Evolutionary conservation across 768 basidiomycete species (phyloP).

Genomic region (Leccinum obscurum): DNA sequence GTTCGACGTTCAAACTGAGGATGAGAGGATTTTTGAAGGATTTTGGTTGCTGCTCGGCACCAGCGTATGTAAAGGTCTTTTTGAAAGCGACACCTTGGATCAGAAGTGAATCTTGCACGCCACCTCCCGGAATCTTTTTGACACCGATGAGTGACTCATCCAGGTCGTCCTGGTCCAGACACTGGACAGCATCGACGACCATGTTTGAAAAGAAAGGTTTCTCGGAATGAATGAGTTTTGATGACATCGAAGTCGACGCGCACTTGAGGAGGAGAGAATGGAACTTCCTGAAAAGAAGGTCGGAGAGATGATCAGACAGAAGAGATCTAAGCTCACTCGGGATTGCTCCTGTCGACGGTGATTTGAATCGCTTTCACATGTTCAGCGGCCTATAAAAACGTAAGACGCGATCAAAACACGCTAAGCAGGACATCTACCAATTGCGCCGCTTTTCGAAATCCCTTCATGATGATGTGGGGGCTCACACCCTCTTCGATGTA

Average conservation of each 20-base stretch:
- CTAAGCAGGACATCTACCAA: constrained; percentile 54
- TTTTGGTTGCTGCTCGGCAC: constrained; percentile 98
- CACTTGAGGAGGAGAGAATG: constrained; percentile 93
- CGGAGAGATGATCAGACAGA: constrained; percentile 3
- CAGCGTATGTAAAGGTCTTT: constrained; percentile 99
- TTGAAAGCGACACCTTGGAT: constrained; percentile 95
- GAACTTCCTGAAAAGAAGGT: constrained; percentile 64
- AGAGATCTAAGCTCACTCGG: constrained; percentile 62
- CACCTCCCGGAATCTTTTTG: constrained; percentile 97
- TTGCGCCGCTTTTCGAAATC: constrained; percentile 83
- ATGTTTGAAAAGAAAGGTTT: constrained; percentile 99
- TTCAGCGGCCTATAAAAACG: constrained; percentile 64
- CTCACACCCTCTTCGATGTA: constrained; percentile 98
- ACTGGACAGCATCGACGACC: constrained; percentile 97
- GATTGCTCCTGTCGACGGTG: constrained; percentile 83
- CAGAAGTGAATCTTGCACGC: constrained; percentile 93
- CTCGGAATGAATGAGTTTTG: constrained; percentile 97
- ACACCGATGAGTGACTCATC: constrained; percentile 96
- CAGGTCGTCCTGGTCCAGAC: constrained; percentile 88
- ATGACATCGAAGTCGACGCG: constrained; percentile 99
- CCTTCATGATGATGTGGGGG: constrained; percentile 97
- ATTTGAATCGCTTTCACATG: constrained; percentile 90
- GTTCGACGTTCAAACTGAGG: constrained; percentile 93
- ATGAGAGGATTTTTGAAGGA: constrained; percentile 86
- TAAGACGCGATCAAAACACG: constrained; percentile 11